phyloP scores from a whole-genome alignment of 2,329 filamentous ascomycete species.

The Colletotrichum aenigma region DNA sequence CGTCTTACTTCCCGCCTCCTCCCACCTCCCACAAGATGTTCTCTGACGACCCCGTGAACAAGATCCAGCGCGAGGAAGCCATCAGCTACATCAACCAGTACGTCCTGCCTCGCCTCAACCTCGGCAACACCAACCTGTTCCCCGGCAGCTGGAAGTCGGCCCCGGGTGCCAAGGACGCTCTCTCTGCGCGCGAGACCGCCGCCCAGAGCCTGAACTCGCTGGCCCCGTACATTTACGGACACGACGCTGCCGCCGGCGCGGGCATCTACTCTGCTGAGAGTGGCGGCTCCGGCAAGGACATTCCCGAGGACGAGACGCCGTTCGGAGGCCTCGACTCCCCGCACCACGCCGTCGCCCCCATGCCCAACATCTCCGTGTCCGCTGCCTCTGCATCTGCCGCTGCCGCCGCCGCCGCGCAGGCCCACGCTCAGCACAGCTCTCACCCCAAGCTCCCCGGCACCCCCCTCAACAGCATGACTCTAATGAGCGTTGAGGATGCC shows the following conservation, averaged over 20 bases:
- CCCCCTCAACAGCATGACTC: constrained; percentile 53
- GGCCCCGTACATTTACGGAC: constrained; percentile 61
- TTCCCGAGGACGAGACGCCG: constrained; percentile 23
- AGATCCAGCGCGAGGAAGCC: constrained; percentile 70
- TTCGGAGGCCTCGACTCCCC: constrained; percentile 21
- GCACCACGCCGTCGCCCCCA: constrained; percentile 2
- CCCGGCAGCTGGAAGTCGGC: constrained; percentile 34
- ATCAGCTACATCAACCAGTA: constrained; percentile 74
- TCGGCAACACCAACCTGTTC: constrained; percentile 51
- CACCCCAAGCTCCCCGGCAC: constrained; percentile 19
- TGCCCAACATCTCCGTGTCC: background rate
- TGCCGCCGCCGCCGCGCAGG: background rate
- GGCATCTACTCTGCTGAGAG: constrained; percentile 39
- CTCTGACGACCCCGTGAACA: constrained; percentile 62
- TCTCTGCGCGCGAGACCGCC: constrained; percentile 47
- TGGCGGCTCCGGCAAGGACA: constrained; percentile 20
- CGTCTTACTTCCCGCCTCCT: constrained; percentile 62
- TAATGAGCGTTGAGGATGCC: constrained; percentile 68
- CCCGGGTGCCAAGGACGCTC: constrained; percentile 35
- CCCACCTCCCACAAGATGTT: constrained; percentile 41
- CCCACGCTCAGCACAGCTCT: background rate
- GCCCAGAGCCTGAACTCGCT: constrained; percentile 58
- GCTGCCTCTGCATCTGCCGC: background rate
- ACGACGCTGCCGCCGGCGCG: constrained; percentile 47
- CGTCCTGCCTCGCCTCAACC: constrained; percentile 63